Base-by-base conservation (phyloP, 805 yeast species). In the Suhomyces pyralidae region DNA sequence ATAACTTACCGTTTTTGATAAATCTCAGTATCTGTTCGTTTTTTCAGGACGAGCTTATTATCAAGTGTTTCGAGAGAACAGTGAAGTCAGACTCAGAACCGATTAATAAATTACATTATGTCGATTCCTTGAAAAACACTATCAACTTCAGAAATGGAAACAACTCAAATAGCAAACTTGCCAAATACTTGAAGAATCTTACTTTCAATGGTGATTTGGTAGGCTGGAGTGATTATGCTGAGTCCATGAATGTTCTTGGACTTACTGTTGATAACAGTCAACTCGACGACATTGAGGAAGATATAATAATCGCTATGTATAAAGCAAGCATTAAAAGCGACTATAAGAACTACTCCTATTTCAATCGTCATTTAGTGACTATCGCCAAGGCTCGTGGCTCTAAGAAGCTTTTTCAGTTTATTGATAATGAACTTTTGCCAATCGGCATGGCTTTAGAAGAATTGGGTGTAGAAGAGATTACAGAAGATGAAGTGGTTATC, bases 401-500 rank as follows among this genome's bases (percentile, higher is more conserved):
- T 12, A 46, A 50, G 0, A 22, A 25, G 5, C 53, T 76, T 19
- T 40, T 46, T 3, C 51, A 62, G 8, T 74, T 58, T 45, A 47
- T 73, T n/a, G 58, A 56, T 1, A 53, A 53, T 5, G 79, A 74
- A 51, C 43, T 76, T 19, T 52, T 75, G 5, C 78, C 79, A 1
- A 46, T 66, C 10, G 43, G 53, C 22, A 58, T 73, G 19, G 76
- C 79, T 1, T 53, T 72, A 40, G 67, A 65, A 3, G 76, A 71
- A 48, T 58, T 76, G 46, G 64, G 70, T 8, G 68, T 75, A 24
- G 79, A 74, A 53, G 77, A 71, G 48, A 67, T 73, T 34, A 76
- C 80, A 14, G 80, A 76, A 52, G 80, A 76, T 62, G 94, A 88
- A 56, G 82, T 88, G 44, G 80, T 90, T 2, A 76, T 83, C 26